Base-by-base conservation (phyloP, 768 basidiomycete genomes). In the Omphalotus guepiniiformis region DNA sequence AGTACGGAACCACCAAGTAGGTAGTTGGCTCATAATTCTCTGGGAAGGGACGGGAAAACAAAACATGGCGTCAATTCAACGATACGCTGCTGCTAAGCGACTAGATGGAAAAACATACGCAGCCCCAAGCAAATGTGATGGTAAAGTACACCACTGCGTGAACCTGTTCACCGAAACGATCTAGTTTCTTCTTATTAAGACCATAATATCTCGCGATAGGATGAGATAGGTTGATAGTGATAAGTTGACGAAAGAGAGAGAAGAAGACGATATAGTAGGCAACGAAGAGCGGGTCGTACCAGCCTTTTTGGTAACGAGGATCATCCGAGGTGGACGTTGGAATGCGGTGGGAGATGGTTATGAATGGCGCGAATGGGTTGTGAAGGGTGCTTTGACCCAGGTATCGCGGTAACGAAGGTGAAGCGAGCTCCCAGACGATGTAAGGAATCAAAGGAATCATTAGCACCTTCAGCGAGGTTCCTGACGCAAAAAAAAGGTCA, bases 1-100 rank as follows among this genome's bases (percentile, higher is more conserved):
- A 0, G 91, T 93, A 37, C 76, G 71, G 66, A 82, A 92, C 88
- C 91, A 98, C 73, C 80, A 89, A 0, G 87, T 90, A 0, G 88
- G 88, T 18, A 90, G 69, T 49, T 78, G 74, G 1, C 70, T 61
- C 94, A 97, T 98, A 57, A 96, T 81, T 48, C 76, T 75, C 93
- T 94, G 44, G 7, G 41, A 21, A 52, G 19, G 41, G 13, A 37
- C 34, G 25, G 11, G 7, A 12, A 18, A 28, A 28, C 19, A n/a
- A 30, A 37, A 19, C 28, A 15, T 6, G 18, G 42, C 36, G 16
- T 1, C n/a, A 22, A 13, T 22, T 38, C 18, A 42, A 37, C 11
- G 41, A 40, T 6, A 5, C n/a, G n/a, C n/a, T n/a, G n/a, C n/a
- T n/a, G n/a, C n/a, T n/a, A n/a, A 43, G 43, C 32, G 29, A 13